These are phyloP conservation scores for Leccinum ochraceum DNA, from an alignment of 768 basidiomycete species.

Conservation along the genomic window DNA sequence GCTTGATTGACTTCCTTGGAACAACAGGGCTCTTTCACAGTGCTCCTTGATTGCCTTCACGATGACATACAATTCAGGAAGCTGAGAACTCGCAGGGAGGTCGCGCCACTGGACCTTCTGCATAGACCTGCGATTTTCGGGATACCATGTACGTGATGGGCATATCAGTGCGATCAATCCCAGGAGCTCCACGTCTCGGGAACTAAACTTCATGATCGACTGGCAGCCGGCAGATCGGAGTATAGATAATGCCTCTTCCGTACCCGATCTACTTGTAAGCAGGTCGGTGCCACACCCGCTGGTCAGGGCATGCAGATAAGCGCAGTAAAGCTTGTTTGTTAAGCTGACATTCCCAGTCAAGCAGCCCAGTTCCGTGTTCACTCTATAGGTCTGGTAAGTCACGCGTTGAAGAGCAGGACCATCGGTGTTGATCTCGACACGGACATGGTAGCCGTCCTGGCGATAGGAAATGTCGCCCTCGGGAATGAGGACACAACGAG, in stretches of 20 bases:
- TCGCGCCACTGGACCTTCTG: slow-evolving; percentile 39
- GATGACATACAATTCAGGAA: slow-evolving; percentile 27
- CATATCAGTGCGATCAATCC: slow-evolving; percentile 35
- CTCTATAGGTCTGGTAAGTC: slow-evolving; percentile 30
- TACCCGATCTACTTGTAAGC: slow-evolving; percentile 44
- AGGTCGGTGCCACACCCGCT: slow-evolving; percentile 44
- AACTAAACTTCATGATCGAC: slow-evolving; percentile 41
- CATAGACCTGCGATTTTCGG: slow-evolving; percentile 38
- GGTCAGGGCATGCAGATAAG: slow-evolving; percentile 48
- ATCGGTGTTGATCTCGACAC: slow-evolving; percentile 11
- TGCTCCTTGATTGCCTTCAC: slow-evolving; percentile 33
- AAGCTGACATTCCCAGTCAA: slow-evolving; percentile 29
- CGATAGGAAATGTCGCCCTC: slow-evolving; percentile 28
- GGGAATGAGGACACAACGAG: slow-evolving; percentile 40
- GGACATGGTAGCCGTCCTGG: slow-evolving; percentile 17
- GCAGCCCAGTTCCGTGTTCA: slow-evolving; percentile 34
- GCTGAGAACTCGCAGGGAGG: slow-evolving; percentile 30
- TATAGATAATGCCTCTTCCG: slow-evolving; percentile 43
- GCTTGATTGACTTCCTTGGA: slow-evolving; percentile 1
- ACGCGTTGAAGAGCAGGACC: neutral
- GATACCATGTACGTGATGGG: slow-evolving; percentile 40
- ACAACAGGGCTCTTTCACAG: slow-evolving; percentile 13
- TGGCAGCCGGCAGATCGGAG: slow-evolving; percentile 38
- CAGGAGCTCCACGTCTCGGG: slow-evolving; percentile 34
- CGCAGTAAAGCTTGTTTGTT: slow-evolving; percentile 35